A percentile compares a stretch with the other conserved stretches of the same genome.
phyloP scores from a whole-genome alignment of 2,329 filamentous ascomycete species.

The Fusarium bactridioides region DNA sequence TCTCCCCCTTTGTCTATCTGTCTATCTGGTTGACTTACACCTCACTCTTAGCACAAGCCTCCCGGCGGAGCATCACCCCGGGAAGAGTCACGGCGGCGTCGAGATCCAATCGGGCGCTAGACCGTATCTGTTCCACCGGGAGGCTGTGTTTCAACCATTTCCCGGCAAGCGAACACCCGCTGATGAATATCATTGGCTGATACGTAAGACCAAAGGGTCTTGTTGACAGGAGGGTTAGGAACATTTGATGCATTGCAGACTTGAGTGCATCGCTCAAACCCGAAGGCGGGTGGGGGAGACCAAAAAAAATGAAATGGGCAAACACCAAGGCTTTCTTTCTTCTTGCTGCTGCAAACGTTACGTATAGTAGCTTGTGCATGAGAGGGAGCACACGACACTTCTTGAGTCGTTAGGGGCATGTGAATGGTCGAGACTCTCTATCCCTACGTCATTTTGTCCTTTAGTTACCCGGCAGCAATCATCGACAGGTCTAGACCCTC shows the following conservation, averaged over 20 bases:
- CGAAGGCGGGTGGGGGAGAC: background rate
- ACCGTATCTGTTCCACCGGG: background rate
- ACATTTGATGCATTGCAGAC: background rate
- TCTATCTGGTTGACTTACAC: background rate
- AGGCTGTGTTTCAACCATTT: conserved; percentile 18
- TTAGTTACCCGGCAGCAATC: background rate
- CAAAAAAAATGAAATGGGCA: background rate
- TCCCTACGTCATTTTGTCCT: background rate
- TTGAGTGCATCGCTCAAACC: conserved; percentile 14
- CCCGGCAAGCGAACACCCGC: background rate
- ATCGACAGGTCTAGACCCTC: background rate
- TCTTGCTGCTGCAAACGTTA: background rate
- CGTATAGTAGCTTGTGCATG: background rate
- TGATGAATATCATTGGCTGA: background rate
- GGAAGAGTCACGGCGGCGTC: conserved; percentile 21
- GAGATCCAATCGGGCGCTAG: conserved; percentile 4
- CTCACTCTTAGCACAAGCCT: background rate
- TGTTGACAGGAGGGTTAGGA: background rate
- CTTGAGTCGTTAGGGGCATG: background rate
- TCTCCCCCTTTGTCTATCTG: background rate
- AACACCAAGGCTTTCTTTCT: conserved; percentile 17
- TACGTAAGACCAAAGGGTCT: background rate
- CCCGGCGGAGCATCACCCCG: background rate
- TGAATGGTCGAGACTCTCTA: background rate
- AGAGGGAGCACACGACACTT: background rate